Evolutionary conservation across 768 basidiomycete genomes (phyloP), one percentile per base, ranked within the genome.

Genomic region (Termitomyces sp.): DNA sequence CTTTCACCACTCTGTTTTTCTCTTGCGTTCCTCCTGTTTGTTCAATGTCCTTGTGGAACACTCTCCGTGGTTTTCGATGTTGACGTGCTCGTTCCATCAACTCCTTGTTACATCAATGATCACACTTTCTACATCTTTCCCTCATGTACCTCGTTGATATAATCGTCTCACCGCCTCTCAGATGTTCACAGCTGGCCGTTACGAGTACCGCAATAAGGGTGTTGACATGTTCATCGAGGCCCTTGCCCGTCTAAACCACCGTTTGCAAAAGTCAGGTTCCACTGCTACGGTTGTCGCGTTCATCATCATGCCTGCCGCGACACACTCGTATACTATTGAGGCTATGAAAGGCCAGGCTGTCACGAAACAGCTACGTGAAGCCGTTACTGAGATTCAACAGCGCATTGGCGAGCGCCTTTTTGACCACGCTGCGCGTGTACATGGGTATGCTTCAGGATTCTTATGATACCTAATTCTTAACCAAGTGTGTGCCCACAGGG

Each of bases 181-280:
- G 91, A 87, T 98, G 84, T 99, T 99, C 76, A 98, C 94, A 16
- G 97, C 97, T n/a, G 97, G 97, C 44, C 86, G 97, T 47, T 99
- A 99, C 73, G 97, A 99, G 73, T 99, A 97, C 73, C 83, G 97
- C 44, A 99, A 99, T 79, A 99, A 99, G 78, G 97, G 97, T 57
- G 95, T 98, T 33, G 97, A 99, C 71, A 97, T 99, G 96, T 99
- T 98, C 72, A 96, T 99, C 65, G 97, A 99, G 75, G 82, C 89
- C 18, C 85, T 99, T 58, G 97, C 96, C 32, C 92, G 96, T 46
- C 70, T 84, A 28, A 84, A 84, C 63, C 80, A 81, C 61, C 78
- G 74, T 3, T 70, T 84, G 6, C 81, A 82, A 67, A 80, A 81
- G 64, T 69, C 75, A 18, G 85, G 83, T 20, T 89, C 91, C 16